Evolutionary conservation across 306 rosid species (phyloP), one percentile per base, ranked within the genome.

Genomic region (Vigna angularis): DNA sequence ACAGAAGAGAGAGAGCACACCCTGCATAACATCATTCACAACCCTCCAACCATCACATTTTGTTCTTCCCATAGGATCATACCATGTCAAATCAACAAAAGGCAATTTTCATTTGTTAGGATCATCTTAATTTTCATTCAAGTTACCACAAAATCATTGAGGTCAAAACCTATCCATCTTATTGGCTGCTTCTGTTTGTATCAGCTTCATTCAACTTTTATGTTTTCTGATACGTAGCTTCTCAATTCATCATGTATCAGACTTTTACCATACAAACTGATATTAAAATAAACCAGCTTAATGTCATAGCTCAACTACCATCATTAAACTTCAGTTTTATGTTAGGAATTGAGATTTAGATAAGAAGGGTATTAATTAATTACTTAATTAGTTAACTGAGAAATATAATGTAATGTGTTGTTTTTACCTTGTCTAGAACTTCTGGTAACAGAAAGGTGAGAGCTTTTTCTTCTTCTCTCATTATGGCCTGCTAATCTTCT

Each of bases 1-100:
- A 90, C 97, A 92, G 92, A 92, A 92, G 97, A 92, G 97, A 90
- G 96, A 75, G 88, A 90, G 88, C 97, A 90, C 88, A 81, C 72
- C 90, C 94, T 56, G 89, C 10, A 12, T 45, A 45, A 1, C 15
- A 45, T 45, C 15, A 45, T 45, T 45, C 4, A 45, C 15, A 45
- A 84, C 34, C 63, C 74, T 72, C 74, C 75, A 15, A 71, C 74
- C 24, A 59, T 62, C 71, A 71, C 40, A 67, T 63, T 9, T 44
- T 44, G 14, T 44, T 74, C 10, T 76, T 50, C 75, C 50, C 8
- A 9, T 17, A 63, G 48, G 34, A 34, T 3, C 11, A 4, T 30
- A 15, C 9, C 5, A 30, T 61, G 66, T 61, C 66, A 30, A 61
- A 61, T 61, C 66, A 30, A 15, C 8, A 0, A 14, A 42, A 14